Conservation (phyloP, 768 basidiomycete genomes). For the Crucibulum laeve region DNA sequence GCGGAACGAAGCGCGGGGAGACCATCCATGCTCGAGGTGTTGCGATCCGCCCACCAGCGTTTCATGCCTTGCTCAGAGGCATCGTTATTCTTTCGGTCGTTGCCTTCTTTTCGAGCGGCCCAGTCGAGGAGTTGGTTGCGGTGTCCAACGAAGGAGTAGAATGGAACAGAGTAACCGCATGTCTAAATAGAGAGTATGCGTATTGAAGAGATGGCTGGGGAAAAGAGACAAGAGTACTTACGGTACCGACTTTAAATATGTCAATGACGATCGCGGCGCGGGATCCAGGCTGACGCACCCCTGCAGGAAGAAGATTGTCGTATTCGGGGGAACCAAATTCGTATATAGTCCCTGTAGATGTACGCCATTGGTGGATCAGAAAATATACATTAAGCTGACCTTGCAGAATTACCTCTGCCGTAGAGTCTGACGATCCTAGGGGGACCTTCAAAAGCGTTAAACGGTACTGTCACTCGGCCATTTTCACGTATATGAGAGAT, state of each 20-base stretch:
- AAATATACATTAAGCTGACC: neutral
- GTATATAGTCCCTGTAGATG: slow-evolving; percentile 43
- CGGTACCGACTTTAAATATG: slow-evolving; percentile 51
- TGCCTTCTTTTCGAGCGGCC: slow-evolving; percentile 42
- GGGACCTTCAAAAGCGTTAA: slow-evolving; percentile 59
- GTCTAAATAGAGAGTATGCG: slow-evolving; percentile 34
- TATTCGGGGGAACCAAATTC: slow-evolving; percentile 65
- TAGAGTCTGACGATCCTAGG: slow-evolving; percentile 55
- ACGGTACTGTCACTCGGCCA: slow-evolving; percentile 54
- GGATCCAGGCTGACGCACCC: slow-evolving; percentile 48
- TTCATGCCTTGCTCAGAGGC: slow-evolving; percentile 37
- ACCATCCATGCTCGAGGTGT: slow-evolving; percentile 51
- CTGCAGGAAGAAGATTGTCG: slow-evolving; percentile 41
- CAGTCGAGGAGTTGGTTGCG: slow-evolving; percentile 48
- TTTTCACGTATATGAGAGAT: slow-evolving; percentile 56
- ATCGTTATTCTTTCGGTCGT: slow-evolving; percentile 25
- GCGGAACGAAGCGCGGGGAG: slow-evolving; percentile 42
- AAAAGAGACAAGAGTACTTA: slow-evolving; percentile 16
- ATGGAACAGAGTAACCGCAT: slow-evolving; percentile 63
- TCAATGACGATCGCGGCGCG: slow-evolving; percentile 59
- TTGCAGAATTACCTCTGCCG: slow-evolving; percentile 45
- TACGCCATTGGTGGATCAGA: neutral
- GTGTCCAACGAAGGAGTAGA: slow-evolving; percentile 51
- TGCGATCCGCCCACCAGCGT: slow-evolving; percentile 50
- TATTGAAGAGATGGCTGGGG: neutral